A percentile compares a stretch with the other conserved stretches of the same genome.
These are phyloP conservation scores for Suillus hirtellus DNA, from an alignment of 768 basidiomycete species.

Conservation along the genomic window DNA sequence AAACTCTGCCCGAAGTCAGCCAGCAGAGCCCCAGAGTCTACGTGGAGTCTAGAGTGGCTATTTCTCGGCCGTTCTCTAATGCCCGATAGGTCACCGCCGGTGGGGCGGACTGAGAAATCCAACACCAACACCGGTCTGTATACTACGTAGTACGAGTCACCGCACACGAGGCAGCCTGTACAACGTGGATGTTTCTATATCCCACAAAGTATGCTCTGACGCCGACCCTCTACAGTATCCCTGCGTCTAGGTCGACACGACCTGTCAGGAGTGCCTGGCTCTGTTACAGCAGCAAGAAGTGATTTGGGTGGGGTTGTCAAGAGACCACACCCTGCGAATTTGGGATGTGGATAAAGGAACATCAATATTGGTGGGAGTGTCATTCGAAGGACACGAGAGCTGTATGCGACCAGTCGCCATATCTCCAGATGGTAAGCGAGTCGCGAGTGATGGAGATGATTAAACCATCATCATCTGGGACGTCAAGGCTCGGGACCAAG, in stretches of 20 bases:
- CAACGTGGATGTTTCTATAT: background rate
- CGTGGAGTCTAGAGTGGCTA: no score
- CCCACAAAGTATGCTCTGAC: background rate
- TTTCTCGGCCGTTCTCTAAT: no score
- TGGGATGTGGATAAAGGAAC: background rate
- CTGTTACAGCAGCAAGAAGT: background rate
- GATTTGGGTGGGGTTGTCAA: background rate
- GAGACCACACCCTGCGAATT: background rate
- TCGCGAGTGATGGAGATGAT: slow-evolving; percentile 14
- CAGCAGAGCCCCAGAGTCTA: no score
- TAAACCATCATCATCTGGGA: slow-evolving; percentile 4
- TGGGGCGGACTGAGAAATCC: no score
- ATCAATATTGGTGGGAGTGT: background rate
- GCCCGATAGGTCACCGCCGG: background rate
- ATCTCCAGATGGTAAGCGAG: slow-evolving; percentile 17
- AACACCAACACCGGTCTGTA: background rate
- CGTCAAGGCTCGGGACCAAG: background rate
- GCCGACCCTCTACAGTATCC: background rate
- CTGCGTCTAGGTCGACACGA: background rate
- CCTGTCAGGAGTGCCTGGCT: background rate
- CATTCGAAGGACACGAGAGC: background rate
- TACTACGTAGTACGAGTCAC: background rate
- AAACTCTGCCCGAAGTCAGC: no score
- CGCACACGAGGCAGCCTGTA: background rate
- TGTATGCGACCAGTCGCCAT: slow-evolving; percentile 12